These are phyloP conservation scores for Sporisorium sorghi DNA, from an alignment of 1,284 basidiomycete genomes.

Conservation along the genomic window DNA sequence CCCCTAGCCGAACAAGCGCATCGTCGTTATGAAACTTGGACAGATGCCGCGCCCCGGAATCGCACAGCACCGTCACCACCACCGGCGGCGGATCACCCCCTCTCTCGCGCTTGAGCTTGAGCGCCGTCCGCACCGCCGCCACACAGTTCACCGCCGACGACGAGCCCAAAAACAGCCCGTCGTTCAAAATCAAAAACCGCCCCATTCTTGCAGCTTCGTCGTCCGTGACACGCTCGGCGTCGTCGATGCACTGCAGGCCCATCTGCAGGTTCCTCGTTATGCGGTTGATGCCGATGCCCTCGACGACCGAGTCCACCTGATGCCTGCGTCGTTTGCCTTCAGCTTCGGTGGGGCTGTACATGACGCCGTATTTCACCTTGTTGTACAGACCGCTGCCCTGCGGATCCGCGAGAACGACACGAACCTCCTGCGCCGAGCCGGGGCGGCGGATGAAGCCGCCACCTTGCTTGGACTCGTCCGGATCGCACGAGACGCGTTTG, in stretches of 20 bases:
- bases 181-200: constrained; percentile 70
- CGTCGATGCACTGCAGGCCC: constrained; percentile 61
- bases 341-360: constrained; percentile 89
- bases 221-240: constrained; percentile 62
- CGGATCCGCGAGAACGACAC: constrained; percentile 82
- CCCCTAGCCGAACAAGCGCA: constrained; percentile 42
- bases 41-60: constrained; percentile 64
- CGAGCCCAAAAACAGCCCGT: constrained; percentile 94
- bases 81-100: constrained; percentile 49
- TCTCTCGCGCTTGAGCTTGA: constrained; percentile 54
- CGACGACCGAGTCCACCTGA: constrained; percentile 73
- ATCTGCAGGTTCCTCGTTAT: constrained; percentile 64
- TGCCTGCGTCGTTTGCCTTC: constrained; percentile 95
- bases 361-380: constrained; percentile 81
- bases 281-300: constrained; percentile 76
- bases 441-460: constrained; percentile 27
- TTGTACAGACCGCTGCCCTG: constrained; percentile 95
- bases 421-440: constrained; percentile 35
- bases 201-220: constrained; percentile 67
- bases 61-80: constrained; percentile 67
- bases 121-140: constrained; percentile 76
- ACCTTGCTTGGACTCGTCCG: constrained; percentile 27
- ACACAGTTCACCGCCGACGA: constrained; percentile 96
- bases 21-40: constrained; percentile 67
- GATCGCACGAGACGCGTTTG: constrained; percentile 71